Percentiles rank a stretch among this genome's conserved stretches.
Conservation (phyloP, 2,329 filamentous ascomycete species). For the Hymenoscyphus salicellus region DNA sequence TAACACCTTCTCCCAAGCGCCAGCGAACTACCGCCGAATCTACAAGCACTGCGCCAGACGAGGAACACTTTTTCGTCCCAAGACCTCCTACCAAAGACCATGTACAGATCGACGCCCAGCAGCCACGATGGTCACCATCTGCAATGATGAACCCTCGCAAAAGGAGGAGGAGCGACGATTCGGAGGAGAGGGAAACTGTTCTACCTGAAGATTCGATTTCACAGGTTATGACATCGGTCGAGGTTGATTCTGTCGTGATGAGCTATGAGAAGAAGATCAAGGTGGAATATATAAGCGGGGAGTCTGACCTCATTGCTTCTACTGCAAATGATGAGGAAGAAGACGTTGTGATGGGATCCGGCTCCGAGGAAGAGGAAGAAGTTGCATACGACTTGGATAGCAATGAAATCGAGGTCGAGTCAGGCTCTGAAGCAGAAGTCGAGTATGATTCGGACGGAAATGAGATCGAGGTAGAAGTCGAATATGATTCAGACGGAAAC, state of each 20-base stretch:
- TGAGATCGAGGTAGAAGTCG: slow-evolving; percentile 6
- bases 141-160: slow-evolving; percentile 28
- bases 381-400: slow-evolving; percentile 10
- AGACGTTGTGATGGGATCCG: slow-evolving; percentile 1
- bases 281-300: not conserved
- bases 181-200: slow-evolving; percentile 8
- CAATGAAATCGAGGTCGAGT: slow-evolving; percentile 3
- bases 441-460: slow-evolving; percentile 14
- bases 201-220: slow-evolving; percentile 27
- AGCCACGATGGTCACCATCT: slow-evolving; percentile 21
- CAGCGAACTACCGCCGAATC: slow-evolving; percentile 31
- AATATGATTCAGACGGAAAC: slow-evolving; percentile 11
- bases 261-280: not conserved
- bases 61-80: slow-evolving; percentile 19
- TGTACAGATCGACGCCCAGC: slow-evolving; percentile 15
- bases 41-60: slow-evolving; percentile 12
- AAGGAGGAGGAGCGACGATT: slow-evolving; percentile 27
- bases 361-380: slow-evolving; percentile 8
- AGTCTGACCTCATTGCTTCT: not conserved
- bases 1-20: slow-evolving; percentile 37
- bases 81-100: slow-evolving; percentile 23
- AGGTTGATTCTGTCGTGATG: slow-evolving; percentile 2
- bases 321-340: not conserved
- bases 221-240: slow-evolving; percentile 17
- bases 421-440: slow-evolving; percentile 6